Evolutionary conservation across 169 alveolate species (phyloP).

Genomic region (Cryptosporidium ubiquitum): DNA sequence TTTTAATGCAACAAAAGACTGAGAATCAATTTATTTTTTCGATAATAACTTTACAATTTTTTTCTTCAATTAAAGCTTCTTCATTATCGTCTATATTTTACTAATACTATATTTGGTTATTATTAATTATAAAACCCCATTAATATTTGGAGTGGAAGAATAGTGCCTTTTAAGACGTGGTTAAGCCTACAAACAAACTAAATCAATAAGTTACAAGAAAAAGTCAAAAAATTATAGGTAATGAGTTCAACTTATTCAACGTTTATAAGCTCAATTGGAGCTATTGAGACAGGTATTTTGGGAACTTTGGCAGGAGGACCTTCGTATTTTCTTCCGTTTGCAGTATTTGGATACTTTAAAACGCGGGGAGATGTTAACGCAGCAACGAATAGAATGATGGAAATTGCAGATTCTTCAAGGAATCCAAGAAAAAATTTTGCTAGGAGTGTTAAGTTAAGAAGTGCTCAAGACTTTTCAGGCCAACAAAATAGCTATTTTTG

Average conservation of each 20-base stretch:
- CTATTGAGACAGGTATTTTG: constrained; percentile 60
- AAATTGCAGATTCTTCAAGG: constrained; percentile 30
- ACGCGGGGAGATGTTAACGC: constrained; percentile 9
- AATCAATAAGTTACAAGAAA: not conserved
- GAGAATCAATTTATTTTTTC: not conserved
- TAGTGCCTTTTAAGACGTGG: not conserved
- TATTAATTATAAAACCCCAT: no score
- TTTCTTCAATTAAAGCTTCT: not conserved
- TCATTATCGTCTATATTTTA: no score
- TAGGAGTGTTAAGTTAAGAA: not conserved
- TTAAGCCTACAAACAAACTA: not conserved
- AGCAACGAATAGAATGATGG: constrained; percentile 25
- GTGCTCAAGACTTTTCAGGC: constrained; percentile 27
- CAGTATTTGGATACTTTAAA: constrained; percentile 52
- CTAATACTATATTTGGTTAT: no score
- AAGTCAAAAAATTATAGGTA: not conserved
- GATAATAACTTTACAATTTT: no score
- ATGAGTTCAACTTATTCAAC: constrained; percentile 30
- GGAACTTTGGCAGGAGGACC: constrained; percentile 71
- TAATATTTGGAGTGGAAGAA: not conserved
- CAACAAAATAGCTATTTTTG: constrained; percentile 60
- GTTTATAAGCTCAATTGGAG: constrained; percentile 63
- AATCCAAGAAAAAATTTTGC: constrained; percentile 15
- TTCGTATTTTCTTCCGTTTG: constrained; percentile 59
- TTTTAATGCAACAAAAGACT: not conserved